phyloP scores from a whole-genome alignment of 306 rosid species.

The Ziziphus jujuba region DNA sequence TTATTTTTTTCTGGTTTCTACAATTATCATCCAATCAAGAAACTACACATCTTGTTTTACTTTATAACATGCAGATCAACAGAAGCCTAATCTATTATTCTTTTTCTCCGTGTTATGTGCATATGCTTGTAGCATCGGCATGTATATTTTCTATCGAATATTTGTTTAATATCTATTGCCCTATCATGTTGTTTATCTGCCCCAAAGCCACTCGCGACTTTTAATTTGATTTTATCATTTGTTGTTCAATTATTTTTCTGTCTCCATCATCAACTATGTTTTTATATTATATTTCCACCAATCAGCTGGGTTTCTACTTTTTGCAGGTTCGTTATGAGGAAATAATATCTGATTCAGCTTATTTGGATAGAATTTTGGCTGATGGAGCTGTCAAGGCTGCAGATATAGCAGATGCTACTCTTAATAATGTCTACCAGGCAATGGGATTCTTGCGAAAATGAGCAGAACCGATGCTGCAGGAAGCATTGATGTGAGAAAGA shows the following conservation, averaged over 20 bases:
- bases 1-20: too few relatives aligned
- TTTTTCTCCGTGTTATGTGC: neutral
- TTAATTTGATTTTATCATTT: slow-evolving; percentile 1
- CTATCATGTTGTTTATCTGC: slow-evolving; percentile 14
- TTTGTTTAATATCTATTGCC: too few relatives aligned
- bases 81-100: neutral
- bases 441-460: slow-evolving; percentile 83
- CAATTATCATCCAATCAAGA: too few relatives aligned
- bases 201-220: slow-evolving; percentile 1
- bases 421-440: slow-evolving; percentile 77
- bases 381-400: slow-evolving; percentile 84
- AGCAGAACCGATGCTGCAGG: slow-evolving; percentile 20
- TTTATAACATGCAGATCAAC: neutral
- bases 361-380: slow-evolving; percentile 74
- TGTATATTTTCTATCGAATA: slow-evolving; percentile 1
- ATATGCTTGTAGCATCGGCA: too few relatives aligned
- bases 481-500: slow-evolving; percentile 25
- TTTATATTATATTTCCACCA: neutral
- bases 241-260: neutral
- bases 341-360: slow-evolving; percentile 75
- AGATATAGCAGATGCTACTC: slow-evolving; percentile 73
- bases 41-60: too few relatives aligned
- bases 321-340: slow-evolving; percentile 82
- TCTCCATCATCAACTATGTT: slow-evolving; percentile 13
- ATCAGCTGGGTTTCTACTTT: slow-evolving; percentile 9